Evolutionary conservation across 2,329 filamentous ascomycete species (phyloP), one percentile per base, ranked within the genome.

Genomic region (Fusarium nanum): DNA sequence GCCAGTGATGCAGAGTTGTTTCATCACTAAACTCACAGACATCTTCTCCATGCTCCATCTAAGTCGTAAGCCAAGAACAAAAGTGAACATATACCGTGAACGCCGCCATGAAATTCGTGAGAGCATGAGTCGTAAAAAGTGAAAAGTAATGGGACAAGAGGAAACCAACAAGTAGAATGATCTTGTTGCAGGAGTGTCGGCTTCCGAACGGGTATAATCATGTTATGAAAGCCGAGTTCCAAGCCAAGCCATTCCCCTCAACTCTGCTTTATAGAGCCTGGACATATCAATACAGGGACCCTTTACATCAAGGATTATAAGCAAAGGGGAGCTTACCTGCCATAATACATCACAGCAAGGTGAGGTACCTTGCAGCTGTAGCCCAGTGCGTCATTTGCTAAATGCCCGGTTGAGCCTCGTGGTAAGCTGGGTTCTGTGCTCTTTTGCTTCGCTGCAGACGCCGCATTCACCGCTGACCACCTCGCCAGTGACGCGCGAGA

Each of bases 401-500:
- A 76, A 76, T 16, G 68, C 68, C 47, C 63, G 64, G 50, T 73
- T 76, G 32, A 76, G 67, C 61, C 60, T 64, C 57, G 46, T 56
- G 7, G 68, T 67, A 56, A 75, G 48, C 25, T 65, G 64, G 49
- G 50, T 68, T 45, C 73, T 71, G 61, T 67, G 66, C 48, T 71
- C 70, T 34, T 68, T 67, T 53, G 67, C 68, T 12, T 72, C 63
- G 34, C 63, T 60, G 27, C 74, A 76, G 20, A 76, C 74, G 34
- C 58, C 61, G 52, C 74, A 76, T 64, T 76, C 73, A 60, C 68
- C 72, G 37, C 63, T 53, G 32, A 76, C 67, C 14, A 68, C 67
- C 41, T 67, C 63, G 25, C 54, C 60, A n/a, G 74, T 75, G 45
- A 74, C 70, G 20, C 70, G 67, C 37, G 73, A 76, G 55, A 76